phyloP scores from a whole-genome alignment of 2,329 filamentous ascomycete species.

The Arthroderma uncinatum region DNA sequence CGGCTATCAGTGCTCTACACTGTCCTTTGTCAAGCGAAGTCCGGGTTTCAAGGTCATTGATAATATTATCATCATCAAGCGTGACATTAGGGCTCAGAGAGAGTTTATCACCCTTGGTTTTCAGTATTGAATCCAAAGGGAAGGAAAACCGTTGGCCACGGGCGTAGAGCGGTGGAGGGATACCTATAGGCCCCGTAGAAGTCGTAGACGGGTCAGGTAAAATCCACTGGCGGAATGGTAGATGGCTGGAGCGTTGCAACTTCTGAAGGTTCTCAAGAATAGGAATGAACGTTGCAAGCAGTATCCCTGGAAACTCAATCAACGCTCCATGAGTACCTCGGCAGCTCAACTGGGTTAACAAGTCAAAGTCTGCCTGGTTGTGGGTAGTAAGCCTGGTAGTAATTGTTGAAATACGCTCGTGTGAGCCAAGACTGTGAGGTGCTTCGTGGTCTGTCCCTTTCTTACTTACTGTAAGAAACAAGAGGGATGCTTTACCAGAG shows the following conservation, averaged over 20 bases:
- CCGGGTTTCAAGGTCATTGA: background rate
- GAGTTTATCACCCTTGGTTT: background rate
- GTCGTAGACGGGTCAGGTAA: slow-evolving; percentile 21
- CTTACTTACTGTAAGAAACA: slow-evolving; percentile 17
- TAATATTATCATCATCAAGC: background rate
- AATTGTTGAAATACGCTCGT: background rate
- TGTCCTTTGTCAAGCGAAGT: slow-evolving; percentile 39
- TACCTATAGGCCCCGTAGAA: background rate
- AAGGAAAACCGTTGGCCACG: background rate
- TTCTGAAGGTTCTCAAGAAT: slow-evolving; percentile 47
- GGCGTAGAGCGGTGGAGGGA: slow-evolving; percentile 19
- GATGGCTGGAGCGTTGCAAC: slow-evolving; percentile 34
- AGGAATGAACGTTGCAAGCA: slow-evolving; percentile 48
- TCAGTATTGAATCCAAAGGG: background rate
- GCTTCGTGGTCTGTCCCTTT: background rate
- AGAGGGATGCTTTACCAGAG: slow-evolving; percentile 28
- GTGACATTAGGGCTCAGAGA: background rate
- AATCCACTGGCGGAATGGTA: slow-evolving; percentile 44
- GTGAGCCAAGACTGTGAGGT: background rate
- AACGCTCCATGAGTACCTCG: slow-evolving; percentile 29
- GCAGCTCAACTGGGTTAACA: slow-evolving; percentile 23
- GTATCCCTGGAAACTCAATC: slow-evolving; percentile 51
- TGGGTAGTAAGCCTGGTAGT: slow-evolving; percentile 12
- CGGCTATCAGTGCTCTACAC: slow-evolving; percentile 20
- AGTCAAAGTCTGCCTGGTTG: slow-evolving; percentile 19